Base-by-base conservation (phyloP, 2,329 filamentous ascomycete species). In the Paraconiothyrium sp. region DNA sequence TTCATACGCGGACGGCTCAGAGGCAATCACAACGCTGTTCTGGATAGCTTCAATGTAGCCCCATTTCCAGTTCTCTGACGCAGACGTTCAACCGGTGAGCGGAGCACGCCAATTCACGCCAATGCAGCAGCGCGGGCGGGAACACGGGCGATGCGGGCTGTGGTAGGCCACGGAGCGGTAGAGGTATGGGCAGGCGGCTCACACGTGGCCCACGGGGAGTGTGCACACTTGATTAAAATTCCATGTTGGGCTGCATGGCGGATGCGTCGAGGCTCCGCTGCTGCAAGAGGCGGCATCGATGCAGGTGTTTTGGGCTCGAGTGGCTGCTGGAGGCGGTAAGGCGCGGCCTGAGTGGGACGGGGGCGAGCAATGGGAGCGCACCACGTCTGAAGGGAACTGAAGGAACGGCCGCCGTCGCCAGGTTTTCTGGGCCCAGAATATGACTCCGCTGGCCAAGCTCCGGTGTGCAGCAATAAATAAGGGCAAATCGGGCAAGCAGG, bases 181-280 rank as follows among this genome's bases (percentile, higher is more conserved):
- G 61, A 50, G 52, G 47, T 59, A 54, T 59, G 63, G 60, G 41
- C 59, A 61, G 16, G 27, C 34, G 61, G 20, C 46, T 58, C 52
- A 60, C 66, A 70, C 67, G 67, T 70, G 67, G 65, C 54, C 58
- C 34, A 54, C 56, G 46, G 59, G 43, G 52, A 62, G 65, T 59
- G 57, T 54, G 30, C 57, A 62, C 50, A 55, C 20, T 13, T 65
- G 62, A 67, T 66, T 64, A 63, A 63, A 63, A 54, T 37, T 59
- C 54, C 52, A 66, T 54, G 60, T 69, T 67, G 67, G 68, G 68
- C 68, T 69, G 68, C 66, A 70, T 59, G 35, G 54, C 43, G 55
- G 52, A 58, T 49, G 30, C 50, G 14, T 57, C 56, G 66, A 66
- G 66, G 61, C 66, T 70, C 65, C 62, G 61, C 51, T 47, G 60